Conservation (phyloP, 2,329 filamentous ascomycete genomes). For the Alternaria triticina region DNA sequence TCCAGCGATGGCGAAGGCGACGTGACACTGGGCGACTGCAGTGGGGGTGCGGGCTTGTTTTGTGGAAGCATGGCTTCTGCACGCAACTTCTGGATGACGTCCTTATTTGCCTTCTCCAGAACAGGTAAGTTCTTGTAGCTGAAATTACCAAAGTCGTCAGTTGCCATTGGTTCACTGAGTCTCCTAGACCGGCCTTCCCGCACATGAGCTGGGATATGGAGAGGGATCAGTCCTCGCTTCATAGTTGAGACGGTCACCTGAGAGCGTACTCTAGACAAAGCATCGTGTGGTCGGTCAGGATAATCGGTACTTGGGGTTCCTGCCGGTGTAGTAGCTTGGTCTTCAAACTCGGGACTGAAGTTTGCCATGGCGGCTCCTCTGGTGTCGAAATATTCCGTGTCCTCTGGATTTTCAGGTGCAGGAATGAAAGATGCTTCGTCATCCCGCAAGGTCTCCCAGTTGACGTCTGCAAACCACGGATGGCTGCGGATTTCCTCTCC, state of each 20-base stretch:
- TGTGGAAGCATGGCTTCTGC: conserved; percentile 84
- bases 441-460: conserved; percentile 90
- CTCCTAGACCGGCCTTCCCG: conserved; percentile 86
- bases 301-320: conserved; percentile 76
- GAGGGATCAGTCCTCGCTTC: conserved; percentile 90
- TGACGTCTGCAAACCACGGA: conserved; percentile 84
- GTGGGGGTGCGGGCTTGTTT: conserved; percentile 54
- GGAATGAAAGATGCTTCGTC: conserved; percentile 97
- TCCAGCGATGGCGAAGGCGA: conserved; percentile 75
- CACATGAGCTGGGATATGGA: conserved; percentile 96
- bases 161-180: conserved; percentile 85
- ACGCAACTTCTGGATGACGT: conserved; percentile 94
- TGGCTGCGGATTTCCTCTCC: conserved; percentile 91
- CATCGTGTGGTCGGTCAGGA: conserved; percentile 90
- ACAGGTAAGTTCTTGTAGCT: conserved; percentile 97
- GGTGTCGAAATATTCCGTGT: conserved; percentile 96
- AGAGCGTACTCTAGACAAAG: conserved; percentile 83
- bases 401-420: conserved; percentile 88
- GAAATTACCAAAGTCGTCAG: conserved; percentile 96
- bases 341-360: conserved; percentile 93
- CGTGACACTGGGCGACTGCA: conserved; percentile 50
- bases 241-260: conserved; percentile 81
- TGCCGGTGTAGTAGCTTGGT: conserved; percentile 77
- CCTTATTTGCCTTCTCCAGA: conserved; percentile 97
- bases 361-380: conserved; percentile 90